Percentiles rank a stretch among this genome's conserved stretches.
Evolutionary conservation across 768 basidiomycete species (phyloP).

Genomic region (Hemileccinum rubropunctum): DNA sequence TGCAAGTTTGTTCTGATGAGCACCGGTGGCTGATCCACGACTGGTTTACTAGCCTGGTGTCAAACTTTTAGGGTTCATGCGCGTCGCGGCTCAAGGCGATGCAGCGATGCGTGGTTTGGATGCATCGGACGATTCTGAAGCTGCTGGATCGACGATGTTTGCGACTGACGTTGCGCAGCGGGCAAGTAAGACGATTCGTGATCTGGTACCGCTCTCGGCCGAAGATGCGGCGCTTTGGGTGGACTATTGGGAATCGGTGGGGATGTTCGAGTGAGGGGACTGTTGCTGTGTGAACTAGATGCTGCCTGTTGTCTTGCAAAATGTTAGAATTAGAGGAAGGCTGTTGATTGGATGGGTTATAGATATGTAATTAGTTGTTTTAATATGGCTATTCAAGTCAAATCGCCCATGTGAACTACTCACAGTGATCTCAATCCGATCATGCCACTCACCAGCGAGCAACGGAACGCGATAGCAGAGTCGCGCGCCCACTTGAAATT

Average conservation of each 20-base stretch:
- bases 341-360: no score
- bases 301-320: no score
- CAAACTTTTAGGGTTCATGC: conserved; percentile 31
- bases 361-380: no score
- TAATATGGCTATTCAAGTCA: no score
- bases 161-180: conserved; percentile 26
- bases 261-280: conserved; percentile 17
- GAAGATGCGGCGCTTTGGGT: conserved; percentile 35
- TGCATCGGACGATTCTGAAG: not conserved
- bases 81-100: conserved; percentile 19
- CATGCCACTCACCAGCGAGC: conserved; percentile 3
- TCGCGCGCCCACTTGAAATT: not conserved
- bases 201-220: conserved; percentile 13
- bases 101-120: conserved; percentile 1
- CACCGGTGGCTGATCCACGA: conserved; percentile 1
- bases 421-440: no score
- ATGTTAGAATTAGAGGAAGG: no score
- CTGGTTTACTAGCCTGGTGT: conserved; percentile 30
- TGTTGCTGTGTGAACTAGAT: no score
- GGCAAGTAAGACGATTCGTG: conserved; percentile 35
- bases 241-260: conserved; percentile 35
- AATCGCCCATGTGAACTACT: no score
- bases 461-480: not conserved
- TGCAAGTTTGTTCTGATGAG: conserved; percentile 33
- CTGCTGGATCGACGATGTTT: conserved; percentile 16